These are phyloP conservation scores for Solanum sejunctum DNA, from an alignment of 257 asterid genomes.

Conservation along the genomic window DNA sequence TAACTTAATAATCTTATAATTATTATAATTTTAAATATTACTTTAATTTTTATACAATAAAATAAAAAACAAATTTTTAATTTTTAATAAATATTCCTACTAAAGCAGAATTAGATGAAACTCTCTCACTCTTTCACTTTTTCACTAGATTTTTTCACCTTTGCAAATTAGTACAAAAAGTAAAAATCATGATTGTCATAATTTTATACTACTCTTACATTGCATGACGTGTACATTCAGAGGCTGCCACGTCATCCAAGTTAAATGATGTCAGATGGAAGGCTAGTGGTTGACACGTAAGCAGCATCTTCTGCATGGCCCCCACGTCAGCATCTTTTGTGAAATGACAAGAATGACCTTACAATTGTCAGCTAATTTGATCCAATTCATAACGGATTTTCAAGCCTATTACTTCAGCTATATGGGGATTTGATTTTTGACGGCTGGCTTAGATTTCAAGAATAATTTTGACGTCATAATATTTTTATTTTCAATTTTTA, in stretches of 20 bases:
- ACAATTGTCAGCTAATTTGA: background rate
- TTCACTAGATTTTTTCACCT: background rate
- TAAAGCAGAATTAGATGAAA: too few species aligned
- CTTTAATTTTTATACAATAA: too few species aligned
- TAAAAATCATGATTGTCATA: background rate
- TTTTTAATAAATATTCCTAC: too few species aligned
- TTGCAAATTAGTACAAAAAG: background rate
- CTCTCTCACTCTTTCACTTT: background rate
- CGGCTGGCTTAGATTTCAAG: background rate
- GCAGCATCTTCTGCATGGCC: background rate
- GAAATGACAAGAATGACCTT: background rate
- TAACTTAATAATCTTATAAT: too few species aligned
- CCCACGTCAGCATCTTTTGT: background rate
- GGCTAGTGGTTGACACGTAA: background rate
- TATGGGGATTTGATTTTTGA: background rate
- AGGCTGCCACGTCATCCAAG: background rate
- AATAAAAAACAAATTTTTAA: too few species aligned
- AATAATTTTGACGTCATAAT: background rate
- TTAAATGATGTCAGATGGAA: background rate
- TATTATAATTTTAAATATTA: too few species aligned
- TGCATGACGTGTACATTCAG: background rate
- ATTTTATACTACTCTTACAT: background rate
- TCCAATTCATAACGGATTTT: background rate
- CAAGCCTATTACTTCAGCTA: background rate
- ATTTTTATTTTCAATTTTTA: background rate